Percentiles rank a stretch among this genome's conserved stretches.
Conservation (phyloP, 2,329 filamentous ascomycete genomes). For the Atkinsonella hypoxylon region DNA sequence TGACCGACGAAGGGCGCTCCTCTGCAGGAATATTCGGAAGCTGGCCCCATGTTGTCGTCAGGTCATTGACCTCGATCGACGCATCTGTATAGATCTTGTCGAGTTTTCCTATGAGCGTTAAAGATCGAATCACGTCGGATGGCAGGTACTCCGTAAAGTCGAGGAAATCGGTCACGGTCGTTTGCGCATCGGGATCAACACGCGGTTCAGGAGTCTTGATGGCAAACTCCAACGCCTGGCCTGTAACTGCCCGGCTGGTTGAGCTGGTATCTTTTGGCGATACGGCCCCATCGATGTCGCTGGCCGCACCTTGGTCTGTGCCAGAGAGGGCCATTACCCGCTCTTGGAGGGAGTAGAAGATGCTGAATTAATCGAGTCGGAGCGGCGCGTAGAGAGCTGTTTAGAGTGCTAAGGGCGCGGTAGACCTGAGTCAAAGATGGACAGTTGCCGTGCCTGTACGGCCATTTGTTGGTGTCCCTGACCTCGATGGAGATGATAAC, state of each 20-base stretch:
- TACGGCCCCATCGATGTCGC: slow-evolving; percentile 12
- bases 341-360: not conserved
- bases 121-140: slow-evolving; percentile 52
- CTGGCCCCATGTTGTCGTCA: slow-evolving; percentile 44
- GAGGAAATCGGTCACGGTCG: slow-evolving; percentile 58
- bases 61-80: slow-evolving; percentile 41
- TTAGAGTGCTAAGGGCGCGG: not conserved
- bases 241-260: slow-evolving; percentile 15
- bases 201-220: slow-evolving; percentile 36
- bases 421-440: not conserved
- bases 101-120: slow-evolving; percentile 53
- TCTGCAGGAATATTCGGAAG: slow-evolving; percentile 37
- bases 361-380: not conserved
- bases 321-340: slow-evolving; percentile 17
- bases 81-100: slow-evolving; percentile 46
- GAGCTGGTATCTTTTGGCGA: slow-evolving; percentile 17
- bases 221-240: slow-evolving; percentile 19
- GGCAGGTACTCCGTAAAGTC: slow-evolving; percentile 60
- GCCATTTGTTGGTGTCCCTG: slow-evolving; percentile 7
- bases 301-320: slow-evolving; percentile 12
- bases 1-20: slow-evolving; percentile 34
- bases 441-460: slow-evolving; percentile 5
- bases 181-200: slow-evolving; percentile 54
- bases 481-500: slow-evolving; percentile 1
- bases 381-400: not conserved